phyloP scores from a whole-genome alignment of 257 asterid species.

The Solanum neorickii region DNA sequence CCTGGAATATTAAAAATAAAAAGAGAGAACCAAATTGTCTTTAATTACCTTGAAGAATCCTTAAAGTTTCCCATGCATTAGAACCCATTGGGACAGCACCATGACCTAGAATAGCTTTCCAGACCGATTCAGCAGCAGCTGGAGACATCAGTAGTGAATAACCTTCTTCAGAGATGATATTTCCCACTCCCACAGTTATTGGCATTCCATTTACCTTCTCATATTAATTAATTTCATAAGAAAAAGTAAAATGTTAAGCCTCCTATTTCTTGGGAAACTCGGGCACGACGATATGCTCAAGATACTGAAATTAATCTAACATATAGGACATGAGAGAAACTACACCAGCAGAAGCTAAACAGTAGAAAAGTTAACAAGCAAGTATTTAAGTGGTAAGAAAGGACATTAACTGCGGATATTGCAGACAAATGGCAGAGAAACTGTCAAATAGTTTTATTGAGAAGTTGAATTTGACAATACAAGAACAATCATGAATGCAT shows the following conservation, averaged over 20 bases:
- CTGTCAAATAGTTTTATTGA: neutral
- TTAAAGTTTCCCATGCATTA: constrained; percentile 79
- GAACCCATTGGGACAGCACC: constrained; percentile 74
- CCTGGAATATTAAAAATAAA: neutral
- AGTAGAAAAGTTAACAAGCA: neutral
- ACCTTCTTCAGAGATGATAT: constrained; percentile 65
- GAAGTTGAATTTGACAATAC: neutral
- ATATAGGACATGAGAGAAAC: neutral
- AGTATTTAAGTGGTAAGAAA: neutral
- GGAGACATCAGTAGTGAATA: constrained; percentile 74
- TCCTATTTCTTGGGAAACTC: neutral
- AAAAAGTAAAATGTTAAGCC: neutral
- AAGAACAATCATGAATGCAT: neutral
- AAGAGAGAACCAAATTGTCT: neutral
- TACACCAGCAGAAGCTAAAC: neutral
- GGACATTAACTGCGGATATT: neutral
- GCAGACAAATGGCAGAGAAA: neutral
- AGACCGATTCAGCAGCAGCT: constrained; percentile 44
- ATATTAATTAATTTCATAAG: neutral
- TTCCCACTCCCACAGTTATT: constrained; percentile 83
- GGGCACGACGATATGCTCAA: neutral
- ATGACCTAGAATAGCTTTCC: constrained; percentile 60
- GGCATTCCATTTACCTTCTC: constrained; percentile 85
- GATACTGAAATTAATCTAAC: neutral
- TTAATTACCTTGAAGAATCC: constrained; percentile 72